phyloP scores from a whole-genome alignment of 306 rosid species.

The Arachis stenosperma region DNA sequence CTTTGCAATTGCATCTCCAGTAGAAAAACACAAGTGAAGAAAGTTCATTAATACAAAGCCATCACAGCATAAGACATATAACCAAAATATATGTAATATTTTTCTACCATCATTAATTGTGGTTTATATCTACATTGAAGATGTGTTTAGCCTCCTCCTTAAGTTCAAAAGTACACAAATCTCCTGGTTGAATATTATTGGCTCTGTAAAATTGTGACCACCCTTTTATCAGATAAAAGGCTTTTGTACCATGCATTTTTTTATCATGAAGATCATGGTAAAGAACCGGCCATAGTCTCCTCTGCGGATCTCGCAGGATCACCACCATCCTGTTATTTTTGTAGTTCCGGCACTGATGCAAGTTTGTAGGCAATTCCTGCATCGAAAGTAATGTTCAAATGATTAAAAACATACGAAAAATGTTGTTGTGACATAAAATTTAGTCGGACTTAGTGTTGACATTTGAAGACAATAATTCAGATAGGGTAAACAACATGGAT shows the following conservation, averaged over 20 bases:
- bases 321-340: constrained; percentile 39
- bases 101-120: constrained; percentile 20
- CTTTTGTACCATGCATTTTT: too few species aligned
- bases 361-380: constrained; percentile 54
- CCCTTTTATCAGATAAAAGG: constrained; percentile 43
- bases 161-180: constrained; percentile 47
- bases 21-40: not conserved
- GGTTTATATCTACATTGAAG: constrained; percentile 35
- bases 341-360: constrained; percentile 23
- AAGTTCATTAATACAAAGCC: not conserved
- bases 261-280: constrained; percentile 29
- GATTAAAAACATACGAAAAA: constrained; percentile 9
- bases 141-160: constrained; percentile 35
- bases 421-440: too few species aligned
- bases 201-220: constrained; percentile 56
- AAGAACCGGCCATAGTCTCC: constrained; percentile 60
- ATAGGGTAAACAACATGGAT: not conserved
- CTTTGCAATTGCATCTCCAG: not conserved
- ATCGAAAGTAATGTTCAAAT: not conserved
- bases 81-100: not conserved
- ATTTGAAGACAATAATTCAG: too few species aligned
- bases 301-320: constrained; percentile 47
- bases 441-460: too few species aligned
- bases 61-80: not conserved
- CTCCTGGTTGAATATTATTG: constrained; percentile 52